A percentile compares a stretch with the other conserved stretches of the same genome.
Evolutionary conservation across 257 asterid genomes (phyloP).

Genomic region (Fraxinus pennsylvanica): DNA sequence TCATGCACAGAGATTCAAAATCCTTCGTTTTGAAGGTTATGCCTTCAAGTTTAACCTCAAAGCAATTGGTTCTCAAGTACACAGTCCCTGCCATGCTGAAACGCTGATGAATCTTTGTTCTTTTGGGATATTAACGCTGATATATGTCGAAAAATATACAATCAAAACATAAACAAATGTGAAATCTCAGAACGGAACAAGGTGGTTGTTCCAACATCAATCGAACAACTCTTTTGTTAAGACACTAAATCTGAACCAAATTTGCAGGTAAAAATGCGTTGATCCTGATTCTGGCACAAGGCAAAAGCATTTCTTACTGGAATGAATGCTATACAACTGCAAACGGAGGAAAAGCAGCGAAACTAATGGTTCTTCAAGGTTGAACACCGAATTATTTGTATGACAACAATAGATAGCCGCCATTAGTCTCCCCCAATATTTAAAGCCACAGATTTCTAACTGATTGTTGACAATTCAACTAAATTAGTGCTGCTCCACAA

Average conservation of each 20-base stretch:
- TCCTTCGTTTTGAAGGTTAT: conserved; percentile 49
- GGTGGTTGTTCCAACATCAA: not conserved
- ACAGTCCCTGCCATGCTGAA: conserved; percentile 44
- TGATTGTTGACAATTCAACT: not conserved
- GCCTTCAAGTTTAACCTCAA: conserved; percentile 56
- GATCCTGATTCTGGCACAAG: conserved; percentile 28
- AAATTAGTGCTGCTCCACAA: not conserved
- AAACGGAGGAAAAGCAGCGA: not conserved
- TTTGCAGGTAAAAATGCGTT: conserved; percentile 34
- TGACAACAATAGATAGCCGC: not conserved
- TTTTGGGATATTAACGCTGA: not conserved
- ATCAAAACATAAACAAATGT: not conserved
- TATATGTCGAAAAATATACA: not conserved
- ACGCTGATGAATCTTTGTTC: not conserved
- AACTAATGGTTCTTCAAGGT: conserved; percentile 16
- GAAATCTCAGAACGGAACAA: not conserved
- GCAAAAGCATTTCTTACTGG: conserved; percentile 7
- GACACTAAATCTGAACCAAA: conserved; percentile 23
- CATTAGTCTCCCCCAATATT: not conserved
- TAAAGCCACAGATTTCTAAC: not conserved
- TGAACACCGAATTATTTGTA: not conserved
- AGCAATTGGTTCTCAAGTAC: conserved; percentile 43
- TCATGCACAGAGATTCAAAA: conserved; percentile 41
- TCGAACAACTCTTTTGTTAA: conserved; percentile 18
- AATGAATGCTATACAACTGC: conserved; percentile 11